A percentile compares a stretch with the other conserved stretches of the same genome.
Conservation (phyloP, 805 yeast genomes). For the Yamadazyma endophytica region DNA sequence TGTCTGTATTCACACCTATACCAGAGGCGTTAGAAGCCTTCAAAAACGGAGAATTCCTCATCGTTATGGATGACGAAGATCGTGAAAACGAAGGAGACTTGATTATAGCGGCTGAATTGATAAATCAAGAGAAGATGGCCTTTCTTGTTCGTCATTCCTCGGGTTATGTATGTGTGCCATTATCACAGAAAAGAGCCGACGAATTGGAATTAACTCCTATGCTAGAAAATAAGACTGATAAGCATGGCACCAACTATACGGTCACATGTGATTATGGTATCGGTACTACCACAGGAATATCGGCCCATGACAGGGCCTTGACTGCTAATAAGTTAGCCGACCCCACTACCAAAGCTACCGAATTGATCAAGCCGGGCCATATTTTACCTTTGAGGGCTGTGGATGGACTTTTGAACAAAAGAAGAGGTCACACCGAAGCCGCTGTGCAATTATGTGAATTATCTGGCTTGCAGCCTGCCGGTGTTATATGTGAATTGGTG, state of each 20-base stretch:
- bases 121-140: slow-evolving; percentile 87
- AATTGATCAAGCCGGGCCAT: slow-evolving; percentile 92
- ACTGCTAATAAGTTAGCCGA: slow-evolving; percentile 74
- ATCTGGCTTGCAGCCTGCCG: slow-evolving; percentile 79
- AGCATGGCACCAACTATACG: slow-evolving; percentile 97
- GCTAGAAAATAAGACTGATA: slow-evolving; percentile 61
- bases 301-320: slow-evolving; percentile 88
- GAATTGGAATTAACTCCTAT: slow-evolving; percentile 73
- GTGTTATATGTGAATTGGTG: slow-evolving; percentile 90
- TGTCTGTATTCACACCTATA: slow-evolving; percentile 32
- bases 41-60: slow-evolving; percentile 73
- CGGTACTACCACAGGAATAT: slow-evolving; percentile 95
- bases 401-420: slow-evolving; percentile 71
- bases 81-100: slow-evolving; percentile 98
- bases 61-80: slow-evolving; percentile 95
- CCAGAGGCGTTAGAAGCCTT: slow-evolving; percentile 71
- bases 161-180: slow-evolving; percentile 93
- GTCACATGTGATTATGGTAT: slow-evolving; percentile 81
- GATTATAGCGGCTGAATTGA: slow-evolving; percentile 82
- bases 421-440: slow-evolving; percentile 98
- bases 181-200: slow-evolving; percentile 75
- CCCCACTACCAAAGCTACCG: slow-evolving; percentile 49
- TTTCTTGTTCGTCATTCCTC: slow-evolving; percentile 82
- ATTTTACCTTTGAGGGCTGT: slow-evolving; percentile 88
- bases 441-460: slow-evolving; percentile 81